Conservation (phyloP, 805 yeast species). For the Wickerhamomyces canadensis region DNA sequence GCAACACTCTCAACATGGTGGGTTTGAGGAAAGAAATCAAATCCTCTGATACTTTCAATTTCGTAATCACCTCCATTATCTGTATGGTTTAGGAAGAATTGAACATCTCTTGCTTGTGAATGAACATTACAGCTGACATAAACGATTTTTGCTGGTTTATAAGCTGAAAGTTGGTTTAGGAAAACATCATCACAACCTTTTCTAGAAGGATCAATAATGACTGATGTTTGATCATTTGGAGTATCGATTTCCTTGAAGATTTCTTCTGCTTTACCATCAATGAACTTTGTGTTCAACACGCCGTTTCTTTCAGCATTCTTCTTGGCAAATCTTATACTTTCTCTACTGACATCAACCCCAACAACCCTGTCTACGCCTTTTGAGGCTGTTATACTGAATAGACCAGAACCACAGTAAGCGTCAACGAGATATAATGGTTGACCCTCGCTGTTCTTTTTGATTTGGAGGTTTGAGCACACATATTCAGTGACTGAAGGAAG, state of each 20-base stretch:
- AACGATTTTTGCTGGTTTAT: constrained; percentile 81
- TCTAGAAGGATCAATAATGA: constrained; percentile 94
- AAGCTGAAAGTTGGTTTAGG: constrained; percentile 76
- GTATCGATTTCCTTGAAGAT: constrained; percentile 76
- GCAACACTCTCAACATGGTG: constrained; percentile 90
- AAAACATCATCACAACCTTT: constrained; percentile 93
- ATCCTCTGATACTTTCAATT: constrained; percentile 84
- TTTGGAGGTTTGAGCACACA: constrained; percentile 64
- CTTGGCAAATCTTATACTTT: constrained; percentile 83
- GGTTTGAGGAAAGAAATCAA: constrained; percentile 95
- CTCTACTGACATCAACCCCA: constrained; percentile 93
- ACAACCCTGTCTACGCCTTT: constrained; percentile 74
- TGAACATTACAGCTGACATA: constrained; percentile 97
- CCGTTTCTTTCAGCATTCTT: constrained; percentile 73
- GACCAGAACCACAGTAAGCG: constrained; percentile 95
- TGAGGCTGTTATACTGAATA: constrained; percentile 85
- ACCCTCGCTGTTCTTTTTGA: constrained; percentile 31
- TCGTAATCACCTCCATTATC: constrained; percentile 55
- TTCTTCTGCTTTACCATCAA: constrained; percentile 89
- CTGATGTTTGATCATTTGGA: constrained; percentile 73
- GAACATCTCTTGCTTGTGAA: constrained; percentile 92
- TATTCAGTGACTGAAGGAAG: constrained; percentile 77
- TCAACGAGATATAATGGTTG: constrained; percentile 73
- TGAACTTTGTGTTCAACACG: constrained; percentile 72
- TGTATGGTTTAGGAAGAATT: constrained; percentile 69